phyloP scores from a whole-genome alignment of 306 rosid species.

The Biancaea sappan region DNA sequence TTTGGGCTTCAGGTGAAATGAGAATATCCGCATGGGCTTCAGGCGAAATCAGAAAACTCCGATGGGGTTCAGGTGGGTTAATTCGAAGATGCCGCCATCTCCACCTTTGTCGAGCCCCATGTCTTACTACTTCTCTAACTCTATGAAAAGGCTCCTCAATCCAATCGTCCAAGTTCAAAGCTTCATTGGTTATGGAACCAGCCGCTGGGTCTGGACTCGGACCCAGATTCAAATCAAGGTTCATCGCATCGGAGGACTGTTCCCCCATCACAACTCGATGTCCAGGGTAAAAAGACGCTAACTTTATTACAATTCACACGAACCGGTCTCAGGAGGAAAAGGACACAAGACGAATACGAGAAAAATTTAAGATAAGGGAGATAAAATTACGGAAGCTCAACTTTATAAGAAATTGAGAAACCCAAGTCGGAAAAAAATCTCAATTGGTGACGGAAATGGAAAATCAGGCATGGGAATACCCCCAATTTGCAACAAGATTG shows the following conservation, averaged over 20 bases:
- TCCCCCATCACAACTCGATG: slow-evolving; percentile 67
- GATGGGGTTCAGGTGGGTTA: slow-evolving; percentile 30
- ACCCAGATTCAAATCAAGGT: slow-evolving; percentile 96
- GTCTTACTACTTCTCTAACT: slow-evolving; percentile 57
- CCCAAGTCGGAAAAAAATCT: slow-evolving; percentile 31
- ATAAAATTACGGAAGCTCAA: background rate
- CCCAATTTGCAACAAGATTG: slow-evolving; percentile 17
- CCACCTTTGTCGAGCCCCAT: slow-evolving; percentile 61
- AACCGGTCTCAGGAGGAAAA: background rate
- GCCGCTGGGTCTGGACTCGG: slow-evolving; percentile 69
- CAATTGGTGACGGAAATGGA: slow-evolving; percentile 37
- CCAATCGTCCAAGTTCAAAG: slow-evolving; percentile 65
- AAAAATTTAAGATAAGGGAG: background rate
- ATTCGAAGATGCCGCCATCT: slow-evolving; percentile 57
- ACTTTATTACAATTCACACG: slow-evolving; percentile 34
- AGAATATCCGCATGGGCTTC: slow-evolving; percentile 41
- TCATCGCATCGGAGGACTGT: slow-evolving; percentile 78
- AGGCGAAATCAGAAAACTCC: slow-evolving; percentile 35
- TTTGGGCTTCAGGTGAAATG: slow-evolving; percentile 48
- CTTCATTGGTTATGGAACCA: slow-evolving; percentile 42
- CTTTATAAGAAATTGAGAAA: slow-evolving; percentile 33
- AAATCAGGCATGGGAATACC: slow-evolving; percentile 32
- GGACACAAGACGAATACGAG: background rate
- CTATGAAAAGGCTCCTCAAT: slow-evolving; percentile 55
- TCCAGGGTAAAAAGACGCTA: slow-evolving; percentile 30